Evolutionary conservation across 495 filamentous ascomycete genomes (phyloP).

Genomic region (Trypethelium eluteriae): DNA sequence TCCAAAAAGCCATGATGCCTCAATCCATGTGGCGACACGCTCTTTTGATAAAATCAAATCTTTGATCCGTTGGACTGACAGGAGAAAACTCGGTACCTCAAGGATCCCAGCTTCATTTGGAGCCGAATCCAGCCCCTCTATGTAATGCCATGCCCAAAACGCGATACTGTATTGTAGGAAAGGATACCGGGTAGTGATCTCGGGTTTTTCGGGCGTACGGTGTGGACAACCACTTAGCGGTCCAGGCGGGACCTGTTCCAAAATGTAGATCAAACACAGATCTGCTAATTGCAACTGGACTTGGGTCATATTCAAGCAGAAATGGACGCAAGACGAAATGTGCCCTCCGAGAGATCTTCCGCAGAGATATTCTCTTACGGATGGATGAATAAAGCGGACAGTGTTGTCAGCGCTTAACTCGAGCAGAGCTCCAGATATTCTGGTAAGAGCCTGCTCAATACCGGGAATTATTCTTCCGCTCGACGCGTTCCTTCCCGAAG

Average conservation of each 20-base stretch:
- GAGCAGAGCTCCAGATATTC: conserved; percentile 9
- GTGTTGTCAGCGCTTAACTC: not conserved
- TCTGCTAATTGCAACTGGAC: conserved; percentile 6
- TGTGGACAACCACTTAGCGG: conserved; percentile 6
- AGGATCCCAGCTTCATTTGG: not conserved
- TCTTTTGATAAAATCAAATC: conserved; percentile 7
- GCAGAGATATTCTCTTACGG: conserved; percentile 7
- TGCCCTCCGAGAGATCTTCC: not conserved
- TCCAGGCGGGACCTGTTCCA: conserved; percentile 6
- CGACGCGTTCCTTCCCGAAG: not conserved
- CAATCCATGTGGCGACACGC: conserved; percentile 7
- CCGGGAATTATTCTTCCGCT: conserved; percentile 2
- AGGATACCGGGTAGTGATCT: conserved; percentile 1
- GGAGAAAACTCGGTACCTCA: not conserved
- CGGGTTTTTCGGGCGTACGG: not conserved
- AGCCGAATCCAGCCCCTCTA: not conserved
- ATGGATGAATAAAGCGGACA: conserved; percentile 3
- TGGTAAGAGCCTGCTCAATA: conserved; percentile 6
- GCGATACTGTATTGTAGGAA: conserved; percentile 9
- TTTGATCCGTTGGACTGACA: conserved; percentile 3
- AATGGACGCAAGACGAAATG: conserved; percentile 4
- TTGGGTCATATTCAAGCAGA: conserved; percentile 1
- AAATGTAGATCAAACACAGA: conserved; percentile 2
- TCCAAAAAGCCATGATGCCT: conserved; percentile 9
- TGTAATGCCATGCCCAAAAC: conserved; percentile 6